Base-by-base conservation (phyloP, 805 yeast species). In the Ogataea dorogensis region DNA sequence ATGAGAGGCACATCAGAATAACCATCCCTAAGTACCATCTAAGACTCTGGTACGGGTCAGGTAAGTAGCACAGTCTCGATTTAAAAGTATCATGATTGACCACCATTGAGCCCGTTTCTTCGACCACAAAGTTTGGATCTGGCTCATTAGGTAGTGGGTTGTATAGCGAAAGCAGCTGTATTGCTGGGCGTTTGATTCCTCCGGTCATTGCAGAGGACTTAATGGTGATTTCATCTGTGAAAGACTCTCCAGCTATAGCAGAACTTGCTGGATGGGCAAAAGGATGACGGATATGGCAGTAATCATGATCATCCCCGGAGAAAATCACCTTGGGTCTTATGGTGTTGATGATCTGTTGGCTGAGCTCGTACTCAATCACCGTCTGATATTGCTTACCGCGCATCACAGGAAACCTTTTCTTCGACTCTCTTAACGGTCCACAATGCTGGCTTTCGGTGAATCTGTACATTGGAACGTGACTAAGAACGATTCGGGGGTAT, bases 271-370 rank as follows among this genome's bases (percentile, higher is more conserved):
- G 11, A 22, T 38, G 38, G 2, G 19, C 37, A 23, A 47, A 63
- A 4, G 49, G 38, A 56, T 91, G 97, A 14, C 64, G 62, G 19
- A 82, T 71, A 46, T 84, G 86, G 59, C 98, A 93, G 49, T 85
- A 88, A 58, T 93, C 98, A 61, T 93, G 98, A 56, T 93, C 98
- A 58, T 93, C 98, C 2, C 98, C 98, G 8, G 93, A 77, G 50
- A 89, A 83, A 3, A 85, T 70, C n/a, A 79, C 59, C 12, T 68
- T 69, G 0, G 98, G 98, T 29, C 70, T 64, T 3, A 89, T 52
- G 5, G 59, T 63, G 2, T 64, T 44, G 33, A 93, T 63, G 8
- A 93, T 69, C 14, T 73, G 69, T 25, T 74, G 68, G 0, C 89
- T 64, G 2, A 80, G 51, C 8, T 71, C 73, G 13, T 73, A 64